Conservation (phyloP, 805 yeast species). For the Hanseniaspora guilliermondii region DNA sequence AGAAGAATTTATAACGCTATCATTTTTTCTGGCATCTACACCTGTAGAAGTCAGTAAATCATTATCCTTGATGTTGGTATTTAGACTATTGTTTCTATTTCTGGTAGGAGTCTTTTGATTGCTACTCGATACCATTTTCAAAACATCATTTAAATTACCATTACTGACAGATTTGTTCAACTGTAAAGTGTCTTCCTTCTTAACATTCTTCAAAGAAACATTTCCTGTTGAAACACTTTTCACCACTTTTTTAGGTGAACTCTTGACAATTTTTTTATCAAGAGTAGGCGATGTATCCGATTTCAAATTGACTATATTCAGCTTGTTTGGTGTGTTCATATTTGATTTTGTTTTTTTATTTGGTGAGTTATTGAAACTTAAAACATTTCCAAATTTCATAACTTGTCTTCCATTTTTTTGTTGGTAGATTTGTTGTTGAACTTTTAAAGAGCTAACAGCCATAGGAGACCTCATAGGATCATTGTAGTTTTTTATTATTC, state of each 20-base stretch:
- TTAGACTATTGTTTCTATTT: conserved; percentile 6
- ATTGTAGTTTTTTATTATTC: conserved; percentile 25
- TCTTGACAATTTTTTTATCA: conserved; percentile 2
- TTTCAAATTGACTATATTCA: not conserved
- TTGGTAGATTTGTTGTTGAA: conserved; percentile 23
- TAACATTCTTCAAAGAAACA: not conserved
- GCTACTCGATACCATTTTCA: not conserved
- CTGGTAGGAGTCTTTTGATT: conserved; percentile 9
- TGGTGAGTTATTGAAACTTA: conserved; percentile 1
- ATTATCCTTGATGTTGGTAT: not conserved
- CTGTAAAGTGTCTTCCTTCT: not conserved
- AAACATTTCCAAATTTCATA: conserved; percentile 24
- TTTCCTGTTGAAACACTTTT: conserved; percentile 11
- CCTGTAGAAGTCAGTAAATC: not conserved
- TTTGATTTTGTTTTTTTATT: not conserved
- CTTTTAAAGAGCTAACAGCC: conserved; percentile 27
- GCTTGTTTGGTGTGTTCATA: conserved; percentile 1
- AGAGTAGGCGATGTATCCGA: conserved; percentile 3
- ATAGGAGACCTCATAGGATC: conserved; percentile 29
- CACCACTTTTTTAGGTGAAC: conserved; percentile 8
- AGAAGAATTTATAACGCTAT: not conserved
- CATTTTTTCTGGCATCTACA: not conserved
- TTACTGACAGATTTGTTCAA: conserved; percentile 1
- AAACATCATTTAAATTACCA: not conserved
- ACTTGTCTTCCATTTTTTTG: conserved; percentile 22